These are phyloP conservation scores for Flaveria trinervia DNA, from an alignment of 129 eudicot species.

Conservation along the genomic window DNA sequence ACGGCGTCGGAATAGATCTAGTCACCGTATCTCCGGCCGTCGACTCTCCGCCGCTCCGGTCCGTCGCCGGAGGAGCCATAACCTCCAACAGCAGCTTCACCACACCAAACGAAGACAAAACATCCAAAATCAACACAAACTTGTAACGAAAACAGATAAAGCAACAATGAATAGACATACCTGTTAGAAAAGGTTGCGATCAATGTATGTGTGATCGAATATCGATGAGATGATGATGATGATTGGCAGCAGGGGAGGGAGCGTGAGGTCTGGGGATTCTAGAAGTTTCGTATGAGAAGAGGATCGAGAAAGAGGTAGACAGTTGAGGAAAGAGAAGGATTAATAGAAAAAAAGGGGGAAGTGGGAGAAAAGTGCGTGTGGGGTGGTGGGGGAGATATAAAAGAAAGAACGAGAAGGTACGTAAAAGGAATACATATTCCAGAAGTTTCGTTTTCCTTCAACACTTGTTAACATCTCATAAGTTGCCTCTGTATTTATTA, in stretches of 20 bases:
- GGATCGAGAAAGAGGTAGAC: not conserved
- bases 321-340: not conserved
- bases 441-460: slow-evolving; percentile 44
- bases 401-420: slow-evolving; percentile 48
- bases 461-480: slow-evolving; percentile 24
- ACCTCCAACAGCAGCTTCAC: not conserved
- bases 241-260: not conserved
- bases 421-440: not conserved
- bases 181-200: not conserved
- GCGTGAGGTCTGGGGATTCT: slow-evolving; percentile 40
- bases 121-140: not conserved
- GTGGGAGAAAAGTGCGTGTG: not conserved
- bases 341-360: not conserved
- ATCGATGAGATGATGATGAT: not conserved
- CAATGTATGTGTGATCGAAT: slow-evolving; percentile 10
- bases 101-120: not conserved
- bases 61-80: slow-evolving; percentile 60
- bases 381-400: not conserved
- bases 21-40: slow-evolving; percentile 49
- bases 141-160: not conserved
- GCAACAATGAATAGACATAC: not conserved
- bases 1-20: slow-evolving; percentile 89
- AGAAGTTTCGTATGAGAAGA: slow-evolving; percentile 49
- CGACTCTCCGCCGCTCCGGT: slow-evolving; percentile 49
- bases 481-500: not conserved